Evolutionary conservation across 2,329 filamentous ascomycete genomes (phyloP), one percentile per base, ranked within the genome.

Genomic region (Cyphellophora attinorum): DNA sequence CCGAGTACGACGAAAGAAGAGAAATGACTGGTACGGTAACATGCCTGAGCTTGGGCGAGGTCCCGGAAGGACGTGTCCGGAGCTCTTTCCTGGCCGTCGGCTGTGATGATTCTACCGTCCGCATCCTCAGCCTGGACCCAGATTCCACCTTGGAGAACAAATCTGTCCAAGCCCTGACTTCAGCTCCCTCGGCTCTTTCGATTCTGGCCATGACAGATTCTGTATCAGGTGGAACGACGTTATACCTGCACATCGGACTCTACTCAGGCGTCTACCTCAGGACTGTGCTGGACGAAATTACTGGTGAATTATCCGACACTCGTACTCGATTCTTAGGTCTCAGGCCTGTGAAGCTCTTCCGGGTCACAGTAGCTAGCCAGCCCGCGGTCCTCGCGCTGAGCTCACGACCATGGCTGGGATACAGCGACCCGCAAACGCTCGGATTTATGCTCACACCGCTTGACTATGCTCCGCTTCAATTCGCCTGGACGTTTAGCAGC

Each of bases 171-270:
- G 89, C 88, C 11, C 64, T 96, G 44, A 93, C 88, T 3, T 88
- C 89, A 2, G 81, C 86, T 0, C 91, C 91, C 5, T 93, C 85
- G 10, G 79, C 85, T 1, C 65, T 98, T 28, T 81, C 81, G 23
- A 93, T 98, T 48, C 93, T 95, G 70, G 72, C 85, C 5, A 98
- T 98, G 89, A 76, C 85, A 11, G 91, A 99, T 57, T 93, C 89
- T 1, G 85, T 84, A 2, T 85, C 83, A 2, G 86, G 86, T 15
- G 85, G 86, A 12, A 83, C 79, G 8, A 93, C 89, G 0, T 70
- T 94, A 4, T 96, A 94, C 54, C 74, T 98, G 4, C 91, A 99
- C 51, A 96, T 99, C 41, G 93, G 91, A 36, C 72, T 99, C 2
- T 81, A 91, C 54, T 96, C 88, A 18, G 91, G 93, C 37, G 86